These are phyloP conservation scores for Peniophora sp. DNA, from an alignment of 1,284 basidiomycete genomes.

Conservation along the genomic window DNA sequence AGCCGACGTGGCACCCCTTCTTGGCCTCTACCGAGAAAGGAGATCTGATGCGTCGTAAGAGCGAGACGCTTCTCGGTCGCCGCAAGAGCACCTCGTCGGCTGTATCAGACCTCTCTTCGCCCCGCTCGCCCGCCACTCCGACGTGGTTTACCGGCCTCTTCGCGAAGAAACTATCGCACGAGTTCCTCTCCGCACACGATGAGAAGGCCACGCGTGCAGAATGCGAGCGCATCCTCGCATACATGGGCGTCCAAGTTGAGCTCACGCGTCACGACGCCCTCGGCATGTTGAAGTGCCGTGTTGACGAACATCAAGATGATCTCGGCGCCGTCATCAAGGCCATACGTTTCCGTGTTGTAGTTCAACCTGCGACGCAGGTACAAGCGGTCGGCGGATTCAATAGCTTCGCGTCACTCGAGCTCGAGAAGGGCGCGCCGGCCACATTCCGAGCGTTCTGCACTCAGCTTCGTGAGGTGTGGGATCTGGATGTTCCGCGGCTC, in stretches of 20 bases:
- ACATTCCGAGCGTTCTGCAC: conserved; percentile 73
- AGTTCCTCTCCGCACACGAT: conserved; percentile 60
- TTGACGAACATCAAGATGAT: conserved; percentile 50
- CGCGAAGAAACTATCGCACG: conserved; percentile 42
- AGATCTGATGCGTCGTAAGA: conserved; percentile 37
- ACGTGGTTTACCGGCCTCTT: conserved; percentile 89
- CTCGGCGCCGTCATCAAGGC: conserved; percentile 54
- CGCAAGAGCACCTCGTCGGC: conserved; percentile 20
- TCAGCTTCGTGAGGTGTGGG: conserved; percentile 67
- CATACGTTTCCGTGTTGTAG: conserved; percentile 73
- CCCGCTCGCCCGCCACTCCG: conserved; percentile 50
- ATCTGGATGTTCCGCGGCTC: conserved; percentile 34
- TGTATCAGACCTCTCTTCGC: conserved; percentile 37
- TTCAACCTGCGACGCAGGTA: conserved; percentile 39
- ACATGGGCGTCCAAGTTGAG: conserved; percentile 63
- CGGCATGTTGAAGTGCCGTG: conserved; percentile 61
- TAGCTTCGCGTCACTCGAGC: conserved; percentile 60
- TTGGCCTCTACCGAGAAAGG: conserved; percentile 30
- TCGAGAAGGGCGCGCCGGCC: conserved; percentile 80
- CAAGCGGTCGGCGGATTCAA: conserved; percentile 39
- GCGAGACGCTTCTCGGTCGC: conserved; percentile 18
- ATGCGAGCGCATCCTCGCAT: conserved; percentile 66
- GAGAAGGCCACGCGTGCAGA: conserved; percentile 64
- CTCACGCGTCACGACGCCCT: conserved; percentile 55
- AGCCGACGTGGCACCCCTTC: conserved; percentile 31